A percentile compares a stretch with the other conserved stretches of the same genome.
Evolutionary conservation across 495 filamentous ascomycete species (phyloP).

Genomic region (Chaetomium tenue): DNA sequence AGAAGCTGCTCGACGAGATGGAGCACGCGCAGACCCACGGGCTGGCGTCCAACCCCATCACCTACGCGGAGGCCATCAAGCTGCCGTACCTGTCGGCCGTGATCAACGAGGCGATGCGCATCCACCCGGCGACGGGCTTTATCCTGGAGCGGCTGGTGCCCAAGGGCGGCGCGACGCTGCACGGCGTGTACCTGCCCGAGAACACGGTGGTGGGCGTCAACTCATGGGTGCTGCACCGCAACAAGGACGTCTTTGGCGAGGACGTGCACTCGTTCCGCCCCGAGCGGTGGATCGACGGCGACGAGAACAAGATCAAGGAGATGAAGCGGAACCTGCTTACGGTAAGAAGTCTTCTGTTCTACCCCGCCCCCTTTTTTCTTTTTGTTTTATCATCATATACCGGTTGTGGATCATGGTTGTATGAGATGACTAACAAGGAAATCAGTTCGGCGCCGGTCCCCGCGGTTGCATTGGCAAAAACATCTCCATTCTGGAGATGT

Average conservation of each 20-base stretch:
- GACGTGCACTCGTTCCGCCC: constrained; percentile 50
- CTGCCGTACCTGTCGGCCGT: constrained; percentile 51
- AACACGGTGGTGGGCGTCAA: constrained; percentile 50
- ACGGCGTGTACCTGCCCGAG: constrained; percentile 47
- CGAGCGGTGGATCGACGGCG: constrained; percentile 51
- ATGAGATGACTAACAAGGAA: constrained; percentile 13
- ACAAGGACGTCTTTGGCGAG: constrained; percentile 36
- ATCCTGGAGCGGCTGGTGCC: constrained; percentile 42
- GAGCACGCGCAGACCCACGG: constrained; percentile 28
- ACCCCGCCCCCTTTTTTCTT: not conserved
- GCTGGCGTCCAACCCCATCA: not conserved
- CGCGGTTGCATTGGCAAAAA: constrained; percentile 41
- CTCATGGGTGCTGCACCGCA: constrained; percentile 39
- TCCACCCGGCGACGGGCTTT: constrained; percentile 39
- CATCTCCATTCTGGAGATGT: constrained; percentile 45
- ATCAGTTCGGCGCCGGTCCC: constrained; percentile 38
- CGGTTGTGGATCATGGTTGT: too few species aligned
- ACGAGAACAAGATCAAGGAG: constrained; percentile 38
- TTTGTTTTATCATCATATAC: too few species aligned
- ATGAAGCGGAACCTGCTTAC: constrained; percentile 12
- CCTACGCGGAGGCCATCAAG: constrained; percentile 30
- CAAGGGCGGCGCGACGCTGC: constrained; percentile 48
- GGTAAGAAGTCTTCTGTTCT: constrained; percentile 24
- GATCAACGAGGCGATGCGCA: constrained; percentile 53
- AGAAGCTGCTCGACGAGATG: constrained; percentile 56